Conservation (phyloP, 441 rosid genomes). For the Pelargonium cotyledonis region DNA sequence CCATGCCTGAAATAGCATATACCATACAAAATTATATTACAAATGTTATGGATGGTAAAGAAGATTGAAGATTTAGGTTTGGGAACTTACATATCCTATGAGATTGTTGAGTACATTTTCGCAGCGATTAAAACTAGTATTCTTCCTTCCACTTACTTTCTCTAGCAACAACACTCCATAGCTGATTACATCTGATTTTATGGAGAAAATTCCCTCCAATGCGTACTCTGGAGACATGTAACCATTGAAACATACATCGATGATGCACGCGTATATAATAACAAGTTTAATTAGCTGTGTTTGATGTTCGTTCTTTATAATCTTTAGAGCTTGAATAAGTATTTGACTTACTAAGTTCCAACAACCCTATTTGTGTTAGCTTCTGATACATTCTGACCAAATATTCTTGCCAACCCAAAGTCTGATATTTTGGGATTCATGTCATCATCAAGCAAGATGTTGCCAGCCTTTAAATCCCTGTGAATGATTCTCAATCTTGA, state of each 20-base stretch:
- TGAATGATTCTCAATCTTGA: too few relatives aligned
- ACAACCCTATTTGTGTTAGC: slow-evolving; percentile 6
- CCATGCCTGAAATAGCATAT: slow-evolving; percentile 7
- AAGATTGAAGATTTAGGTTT: not conserved
- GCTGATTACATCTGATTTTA: slow-evolving; percentile 20
- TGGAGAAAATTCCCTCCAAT: slow-evolving; percentile 22
- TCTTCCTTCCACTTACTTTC: slow-evolving; percentile 20
- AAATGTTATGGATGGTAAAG: not conserved
- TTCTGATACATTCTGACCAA: slow-evolving; percentile 4
- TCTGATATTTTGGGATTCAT: slow-evolving; percentile 33
- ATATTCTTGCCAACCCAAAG: slow-evolving; percentile 31
- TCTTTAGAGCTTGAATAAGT: too few relatives aligned
- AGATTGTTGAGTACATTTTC: slow-evolving; percentile 2
- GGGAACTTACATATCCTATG: slow-evolving; percentile 10
- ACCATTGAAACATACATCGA: not conserved
- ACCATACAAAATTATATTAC: too few relatives aligned
- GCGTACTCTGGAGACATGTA: slow-evolving; percentile 20
- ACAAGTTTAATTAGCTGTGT: too few relatives aligned
- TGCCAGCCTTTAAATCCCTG: too few relatives aligned
- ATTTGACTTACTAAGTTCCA: slow-evolving; percentile 26
- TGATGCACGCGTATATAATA: too few relatives aligned
- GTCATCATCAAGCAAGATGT: slow-evolving; percentile 18
- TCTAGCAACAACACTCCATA: slow-evolving; percentile 21
- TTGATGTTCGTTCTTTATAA: too few relatives aligned
- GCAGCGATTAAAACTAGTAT: not conserved